A percentile compares a stretch with the other conserved stretches of the same genome.
Conservation (phyloP, 2,329 filamentous ascomycete genomes). For the Ophiocordyceps sinensis region DNA sequence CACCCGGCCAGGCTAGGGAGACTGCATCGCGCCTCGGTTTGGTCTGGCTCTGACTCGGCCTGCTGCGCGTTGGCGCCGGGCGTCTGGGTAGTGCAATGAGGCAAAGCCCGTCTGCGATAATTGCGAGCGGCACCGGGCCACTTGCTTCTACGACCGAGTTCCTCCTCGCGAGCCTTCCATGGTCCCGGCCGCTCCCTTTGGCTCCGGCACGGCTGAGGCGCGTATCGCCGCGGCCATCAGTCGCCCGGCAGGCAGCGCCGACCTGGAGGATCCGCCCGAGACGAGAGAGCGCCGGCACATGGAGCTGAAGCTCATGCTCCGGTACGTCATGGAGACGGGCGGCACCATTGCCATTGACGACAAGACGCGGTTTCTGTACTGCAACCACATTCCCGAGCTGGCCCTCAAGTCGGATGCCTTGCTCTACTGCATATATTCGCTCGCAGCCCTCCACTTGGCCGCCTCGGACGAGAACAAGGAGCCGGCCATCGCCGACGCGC, state of each 20-base stretch:
- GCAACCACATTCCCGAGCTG: slow-evolving; percentile 3
- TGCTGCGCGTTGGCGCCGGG: not conserved
- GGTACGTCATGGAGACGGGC: slow-evolving; percentile 6
- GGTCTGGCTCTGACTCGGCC: not conserved
- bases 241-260: not conserved
- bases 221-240: slow-evolving; percentile 1
- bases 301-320: slow-evolving; percentile 8
- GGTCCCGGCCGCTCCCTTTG: slow-evolving; percentile 3
- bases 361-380: slow-evolving; percentile 3
- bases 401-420: slow-evolving; percentile 7
- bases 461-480: slow-evolving; percentile 1
- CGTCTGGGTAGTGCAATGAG: slow-evolving; percentile 5
- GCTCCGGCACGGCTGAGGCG: slow-evolving; percentile 2
- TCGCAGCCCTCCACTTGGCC: slow-evolving; percentile 6
- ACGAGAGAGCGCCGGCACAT: slow-evolving; percentile 6
- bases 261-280: slow-evolving; percentile 5
- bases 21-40: not conserved
- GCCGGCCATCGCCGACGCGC: slow-evolving; percentile 3
- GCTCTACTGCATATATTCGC: slow-evolving; percentile 7
- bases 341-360: slow-evolving; percentile 5
- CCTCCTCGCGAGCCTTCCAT: slow-evolving; percentile 1
- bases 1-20: not conserved
- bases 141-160: slow-evolving; percentile 8
- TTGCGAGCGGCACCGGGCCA: slow-evolving; percentile 4
- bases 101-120: slow-evolving; percentile 7